Base-by-base conservation (phyloP, 2,329 filamentous ascomycete genomes). In the Cladophialophora exuberans region DNA sequence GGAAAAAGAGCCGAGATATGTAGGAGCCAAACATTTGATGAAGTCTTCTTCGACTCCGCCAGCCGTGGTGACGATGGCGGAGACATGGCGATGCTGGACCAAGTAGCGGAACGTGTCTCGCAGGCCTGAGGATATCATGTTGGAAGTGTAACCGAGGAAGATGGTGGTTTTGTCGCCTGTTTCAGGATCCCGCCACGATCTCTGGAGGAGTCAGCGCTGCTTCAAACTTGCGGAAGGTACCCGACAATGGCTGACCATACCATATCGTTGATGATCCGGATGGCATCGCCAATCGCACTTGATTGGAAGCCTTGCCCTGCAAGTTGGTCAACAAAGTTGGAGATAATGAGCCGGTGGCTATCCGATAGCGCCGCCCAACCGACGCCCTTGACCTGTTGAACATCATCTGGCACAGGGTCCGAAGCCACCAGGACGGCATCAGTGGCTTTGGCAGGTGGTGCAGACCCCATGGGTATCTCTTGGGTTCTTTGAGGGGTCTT, bases 31-130 rank as follows among this genome's bases (percentile, higher is more conserved):
- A 66, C 94, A 99, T 77, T 99, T 99, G 81, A 99, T 99, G 54
- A 99, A 86, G 73, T 99, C 94, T 71, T 99, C 94, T 73, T 99
- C 94, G 48, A 99, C 84, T 45, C 94, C 94, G 39, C 94, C 94
- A 0, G 94, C 94, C 0, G 94, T 96, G 20, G 94, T 96, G 57
- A 99, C 94, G 66, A 99, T 90, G 63, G 88, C 89, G 1, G 90
- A 94, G 60, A 99, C 86, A 70, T 97, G 92, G 60, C 86, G 87
- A 76, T 99, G 91, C 75, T 97, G 83, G 39, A 95, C 92, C 1
- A 99, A 83, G 76, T 91, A 99, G 53, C 94, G 89, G 62, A 99
- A 79, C 30, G 92, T 92, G 63, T 96, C 92, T 50, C 94, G 85
- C 25, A 99, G 83, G 6, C 94, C 94, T 3, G 93, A 99, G 0